Percentiles rank a stretch among this genome's conserved stretches.
Evolutionary conservation across 2,329 filamentous ascomycete genomes (phyloP).

Genomic region (Colletotrichum destructivum): DNA sequence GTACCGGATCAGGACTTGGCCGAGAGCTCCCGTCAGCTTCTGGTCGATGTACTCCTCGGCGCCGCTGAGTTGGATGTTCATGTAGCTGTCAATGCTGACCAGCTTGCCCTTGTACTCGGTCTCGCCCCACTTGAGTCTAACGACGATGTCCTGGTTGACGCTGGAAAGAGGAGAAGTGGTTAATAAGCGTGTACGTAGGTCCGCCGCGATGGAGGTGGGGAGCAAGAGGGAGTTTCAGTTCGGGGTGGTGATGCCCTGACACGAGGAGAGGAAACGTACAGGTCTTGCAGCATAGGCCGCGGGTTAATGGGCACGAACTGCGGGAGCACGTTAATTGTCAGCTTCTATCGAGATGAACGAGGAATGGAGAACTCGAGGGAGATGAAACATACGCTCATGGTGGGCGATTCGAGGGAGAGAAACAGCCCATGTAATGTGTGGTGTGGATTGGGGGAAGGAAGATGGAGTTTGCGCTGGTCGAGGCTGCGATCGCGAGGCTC

Average conservation of each 20-base stretch:
- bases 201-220: neutral
- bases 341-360: neutral
- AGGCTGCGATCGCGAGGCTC: conserved; percentile 41
- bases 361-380: neutral
- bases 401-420: conserved; percentile 46
- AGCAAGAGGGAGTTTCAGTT: neutral
- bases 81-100: conserved; percentile 96
- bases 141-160: conserved; percentile 90
- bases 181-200: conserved; percentile 18
- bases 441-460: conserved; percentile 21
- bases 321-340: neutral
- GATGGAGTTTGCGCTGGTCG: conserved; percentile 38
- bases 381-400: conserved; percentile 52
- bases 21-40: conserved; percentile 86
- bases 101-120: conserved; percentile 97
- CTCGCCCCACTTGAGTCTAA: conserved; percentile 98
- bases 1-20: conserved; percentile 92
- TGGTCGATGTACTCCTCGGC: conserved; percentile 94
- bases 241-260: too few relatives aligned
- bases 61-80: conserved; percentile 95
- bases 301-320: conserved; percentile 96
- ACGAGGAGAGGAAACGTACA: conserved; percentile 69
- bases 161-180: conserved; percentile 56
- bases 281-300: conserved; percentile 93
- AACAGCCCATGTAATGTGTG: conserved; percentile 42